Conservation (phyloP, 768 basidiomycete genomes). For the Amanita molliuscula region DNA sequence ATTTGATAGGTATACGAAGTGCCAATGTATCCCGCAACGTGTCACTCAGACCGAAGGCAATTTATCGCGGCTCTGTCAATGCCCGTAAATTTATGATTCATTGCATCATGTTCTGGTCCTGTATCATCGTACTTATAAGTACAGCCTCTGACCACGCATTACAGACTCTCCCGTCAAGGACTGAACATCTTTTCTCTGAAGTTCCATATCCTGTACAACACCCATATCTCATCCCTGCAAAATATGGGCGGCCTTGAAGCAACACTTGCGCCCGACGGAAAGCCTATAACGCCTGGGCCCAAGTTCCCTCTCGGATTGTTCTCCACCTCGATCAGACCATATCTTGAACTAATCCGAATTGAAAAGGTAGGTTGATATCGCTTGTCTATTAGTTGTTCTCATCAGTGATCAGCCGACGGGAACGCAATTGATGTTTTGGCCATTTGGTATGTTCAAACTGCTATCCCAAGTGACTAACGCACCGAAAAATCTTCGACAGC, state of each 20-base stretch:
- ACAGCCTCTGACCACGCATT: no score
- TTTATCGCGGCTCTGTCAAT: no score
- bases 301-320: conserved; percentile 22
- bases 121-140: no score
- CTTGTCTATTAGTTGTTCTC: neutral
- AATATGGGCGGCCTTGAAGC: neutral
- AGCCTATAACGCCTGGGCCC: conserved; percentile 5
- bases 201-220: no score
- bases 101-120: no score
- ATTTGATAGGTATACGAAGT: neutral
- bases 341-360: conserved; percentile 39
- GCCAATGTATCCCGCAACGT: neutral
- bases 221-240: no score
- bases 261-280: conserved; percentile 15
- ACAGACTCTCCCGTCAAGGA: no score
- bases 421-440: conserved; percentile 43
- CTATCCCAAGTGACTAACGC: no score
- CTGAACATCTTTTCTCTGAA: no score
- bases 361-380: conserved; percentile 24
- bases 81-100: no score
- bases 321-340: conserved; percentile 22
- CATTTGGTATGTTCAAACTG: conserved; percentile 26
- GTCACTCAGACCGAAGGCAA: no score
- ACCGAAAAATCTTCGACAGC: conserved; percentile 14
- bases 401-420: conserved; percentile 30